Percentiles rank a stretch among this genome's conserved stretches.
Conservation (phyloP, 2,329 filamentous ascomycete genomes). For the Monilinia aucupariae region DNA sequence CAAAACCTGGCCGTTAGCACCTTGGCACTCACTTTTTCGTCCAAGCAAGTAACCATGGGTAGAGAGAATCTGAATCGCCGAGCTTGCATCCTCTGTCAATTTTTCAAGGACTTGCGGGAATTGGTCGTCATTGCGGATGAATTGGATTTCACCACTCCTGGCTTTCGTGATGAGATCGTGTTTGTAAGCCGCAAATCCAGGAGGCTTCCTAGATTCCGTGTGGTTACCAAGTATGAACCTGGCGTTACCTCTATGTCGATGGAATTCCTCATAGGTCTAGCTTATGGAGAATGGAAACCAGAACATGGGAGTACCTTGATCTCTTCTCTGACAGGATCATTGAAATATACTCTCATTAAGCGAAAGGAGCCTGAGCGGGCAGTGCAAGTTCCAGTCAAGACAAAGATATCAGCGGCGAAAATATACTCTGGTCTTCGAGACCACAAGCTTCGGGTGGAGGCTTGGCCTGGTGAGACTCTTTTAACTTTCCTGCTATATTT, state of each 20-base stretch:
- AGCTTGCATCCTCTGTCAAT: background rate
- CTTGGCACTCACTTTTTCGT: background rate
- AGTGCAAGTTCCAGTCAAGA: background rate
- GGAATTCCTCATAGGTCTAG: background rate
- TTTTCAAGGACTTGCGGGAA: background rate
- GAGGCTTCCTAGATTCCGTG: background rate
- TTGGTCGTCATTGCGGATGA: background rate
- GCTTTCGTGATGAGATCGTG: background rate
- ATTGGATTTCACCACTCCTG: background rate
- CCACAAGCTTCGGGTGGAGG: background rate
- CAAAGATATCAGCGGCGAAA: background rate
- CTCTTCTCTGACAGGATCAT: background rate
- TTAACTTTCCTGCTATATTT: background rate
- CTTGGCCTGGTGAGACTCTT: background rate
- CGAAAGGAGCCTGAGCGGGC: background rate
- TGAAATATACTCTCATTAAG: background rate
- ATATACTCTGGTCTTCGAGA: background rate
- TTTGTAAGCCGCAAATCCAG: background rate
- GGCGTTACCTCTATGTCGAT: background rate
- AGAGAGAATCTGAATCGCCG: background rate
- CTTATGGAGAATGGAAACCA: background rate
- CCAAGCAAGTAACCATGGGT: background rate
- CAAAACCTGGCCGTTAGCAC: background rate
- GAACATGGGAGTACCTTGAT: background rate
- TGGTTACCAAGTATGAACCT: background rate